Conservation (phyloP, 2,329 filamentous ascomycete genomes). For the Hypoxylon sp. region DNA sequence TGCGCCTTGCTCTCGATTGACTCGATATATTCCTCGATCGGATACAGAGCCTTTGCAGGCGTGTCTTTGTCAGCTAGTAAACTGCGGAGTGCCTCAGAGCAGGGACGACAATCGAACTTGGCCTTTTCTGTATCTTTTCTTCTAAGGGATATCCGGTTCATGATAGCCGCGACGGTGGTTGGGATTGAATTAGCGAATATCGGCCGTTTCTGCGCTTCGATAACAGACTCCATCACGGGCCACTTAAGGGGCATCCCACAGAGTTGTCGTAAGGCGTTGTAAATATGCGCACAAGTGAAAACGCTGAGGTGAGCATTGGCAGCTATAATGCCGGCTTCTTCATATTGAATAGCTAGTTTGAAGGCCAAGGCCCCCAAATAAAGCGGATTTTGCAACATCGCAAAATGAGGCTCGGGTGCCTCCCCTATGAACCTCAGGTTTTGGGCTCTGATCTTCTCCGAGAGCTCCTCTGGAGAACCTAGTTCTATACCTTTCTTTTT, state of each 20-base stretch:
- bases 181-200: conserved; percentile 6
- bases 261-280: conserved; percentile 9
- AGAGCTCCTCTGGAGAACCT: not conserved
- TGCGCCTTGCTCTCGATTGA: not conserved
- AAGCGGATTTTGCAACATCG: not conserved
- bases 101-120: not conserved
- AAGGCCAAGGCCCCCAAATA: not conserved
- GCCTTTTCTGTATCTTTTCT: not conserved
- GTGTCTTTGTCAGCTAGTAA: not conserved
- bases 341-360: not conserved
- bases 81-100: not conserved
- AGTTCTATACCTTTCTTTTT: not conserved
- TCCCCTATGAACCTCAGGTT: not conserved
- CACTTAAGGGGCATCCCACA: not conserved
- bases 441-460: not conserved
- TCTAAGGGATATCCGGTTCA: not conserved
- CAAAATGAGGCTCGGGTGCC: not conserved
- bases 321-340: not conserved
- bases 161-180: not conserved
- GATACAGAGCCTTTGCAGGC: not conserved
- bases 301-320: not conserved
- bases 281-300: not conserved
- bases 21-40: not conserved
- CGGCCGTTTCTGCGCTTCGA: not conserved
- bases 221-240: conserved; percentile 4